Conservation (phyloP, 2,329 filamentous ascomycete species). For the Cercospora zeae-maydis region DNA sequence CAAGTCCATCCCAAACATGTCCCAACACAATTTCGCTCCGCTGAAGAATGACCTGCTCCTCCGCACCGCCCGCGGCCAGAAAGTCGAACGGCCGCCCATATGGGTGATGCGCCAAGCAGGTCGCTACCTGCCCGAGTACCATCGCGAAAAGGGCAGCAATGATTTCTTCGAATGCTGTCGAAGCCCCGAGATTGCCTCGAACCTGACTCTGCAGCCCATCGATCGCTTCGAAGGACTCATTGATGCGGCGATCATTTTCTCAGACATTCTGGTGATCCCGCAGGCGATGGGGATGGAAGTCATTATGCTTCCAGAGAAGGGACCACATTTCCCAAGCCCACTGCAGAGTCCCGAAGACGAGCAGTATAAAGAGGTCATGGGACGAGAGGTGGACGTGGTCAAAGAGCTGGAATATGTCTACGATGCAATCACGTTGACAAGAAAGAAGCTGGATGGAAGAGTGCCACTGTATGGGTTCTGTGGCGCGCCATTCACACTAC, state of each 20-base stretch:
- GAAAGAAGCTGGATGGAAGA: slow-evolving; percentile 79
- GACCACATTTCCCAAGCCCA: slow-evolving; percentile 87
- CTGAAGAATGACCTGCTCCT: slow-evolving; percentile 91
- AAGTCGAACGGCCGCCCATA: slow-evolving; percentile 87
- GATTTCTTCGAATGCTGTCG: slow-evolving; percentile 99
- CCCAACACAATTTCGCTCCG: slow-evolving; percentile 62
- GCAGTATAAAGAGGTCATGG: slow-evolving; percentile 76
- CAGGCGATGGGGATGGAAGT: slow-evolving; percentile 99
- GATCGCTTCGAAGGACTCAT: slow-evolving; percentile 87
- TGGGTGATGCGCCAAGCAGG: slow-evolving; percentile 99
- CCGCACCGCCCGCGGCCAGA: slow-evolving; percentile 83
- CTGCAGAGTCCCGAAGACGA: slow-evolving; percentile 73
- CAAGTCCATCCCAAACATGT: background rate
- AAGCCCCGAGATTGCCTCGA: slow-evolving; percentile 85
- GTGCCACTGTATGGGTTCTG: slow-evolving; percentile 96
- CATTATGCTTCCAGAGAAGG: slow-evolving; percentile 96
- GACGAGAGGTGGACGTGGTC: slow-evolving; percentile 75
- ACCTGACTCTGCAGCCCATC: slow-evolving; percentile 88
- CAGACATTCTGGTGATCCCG: slow-evolving; percentile 94
- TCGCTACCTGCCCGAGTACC: slow-evolving; percentile 95
- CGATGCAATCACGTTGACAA: slow-evolving; percentile 85
- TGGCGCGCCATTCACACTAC: slow-evolving; percentile 90
- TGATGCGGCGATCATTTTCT: slow-evolving; percentile 98
- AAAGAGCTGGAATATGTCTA: slow-evolving; percentile 90
- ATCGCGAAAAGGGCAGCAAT: slow-evolving; percentile 81